A percentile compares a stretch with the other conserved stretches of the same genome.
These are phyloP conservation scores for Pyrus pyrifolia DNA, from an alignment of 306 rosid species.

Conservation along the genomic window DNA sequence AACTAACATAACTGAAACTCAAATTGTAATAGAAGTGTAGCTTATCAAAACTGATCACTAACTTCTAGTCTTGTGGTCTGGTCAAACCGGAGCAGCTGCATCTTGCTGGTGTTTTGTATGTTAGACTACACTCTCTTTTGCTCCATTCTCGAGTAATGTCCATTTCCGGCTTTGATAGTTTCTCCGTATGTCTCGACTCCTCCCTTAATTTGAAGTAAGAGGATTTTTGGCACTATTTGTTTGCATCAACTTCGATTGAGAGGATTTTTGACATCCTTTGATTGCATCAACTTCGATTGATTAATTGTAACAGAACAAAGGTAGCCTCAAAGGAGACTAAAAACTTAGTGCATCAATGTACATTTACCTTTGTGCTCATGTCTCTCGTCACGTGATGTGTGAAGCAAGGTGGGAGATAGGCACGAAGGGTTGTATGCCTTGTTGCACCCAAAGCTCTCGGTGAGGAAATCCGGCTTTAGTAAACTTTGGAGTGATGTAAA, in stretches of 20 bases:
- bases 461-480: too few relatives aligned
- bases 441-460: too few relatives aligned
- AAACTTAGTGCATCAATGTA: not conserved
- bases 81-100: not conserved
- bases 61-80: not conserved
- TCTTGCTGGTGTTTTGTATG: not conserved
- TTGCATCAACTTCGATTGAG: not conserved
- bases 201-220: not conserved
- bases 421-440: too few relatives aligned
- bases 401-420: too few relatives aligned
- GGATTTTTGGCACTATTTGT: not conserved
- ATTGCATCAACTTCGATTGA: not conserved
- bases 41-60: too few relatives aligned
- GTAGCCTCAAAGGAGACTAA: not conserved
- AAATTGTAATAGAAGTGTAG: not conserved
- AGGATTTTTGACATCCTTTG: not conserved
- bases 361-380: too few relatives aligned
- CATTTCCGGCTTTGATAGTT: not conserved
- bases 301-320: not conserved
- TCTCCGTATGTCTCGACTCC: not conserved
- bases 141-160: not conserved
- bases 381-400: too few relatives aligned
- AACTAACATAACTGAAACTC: not conserved
- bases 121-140: not conserved
- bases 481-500: too few relatives aligned